phyloP scores from a whole-genome alignment of 805 yeast genomes.

The Kuraishia ogatae region DNA sequence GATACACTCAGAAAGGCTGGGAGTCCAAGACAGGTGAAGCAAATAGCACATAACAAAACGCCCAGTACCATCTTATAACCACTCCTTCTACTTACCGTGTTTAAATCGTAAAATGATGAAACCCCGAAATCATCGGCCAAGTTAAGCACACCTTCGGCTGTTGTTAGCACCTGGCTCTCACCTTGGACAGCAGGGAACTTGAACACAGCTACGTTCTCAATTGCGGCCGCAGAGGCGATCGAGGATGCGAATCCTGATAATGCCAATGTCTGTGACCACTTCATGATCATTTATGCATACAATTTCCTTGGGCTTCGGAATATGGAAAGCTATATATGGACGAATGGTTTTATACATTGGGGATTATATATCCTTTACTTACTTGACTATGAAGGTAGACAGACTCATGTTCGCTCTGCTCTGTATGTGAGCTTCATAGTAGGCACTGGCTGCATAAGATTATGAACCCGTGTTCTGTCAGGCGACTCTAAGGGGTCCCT shows the following conservation, averaged over 20 bases:
- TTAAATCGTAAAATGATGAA: conserved; percentile 26
- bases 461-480: background rate
- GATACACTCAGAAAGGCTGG: background rate
- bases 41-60: background rate
- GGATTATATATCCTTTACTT: background rate
- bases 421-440: background rate
- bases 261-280: background rate
- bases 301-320: background rate
- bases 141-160: conserved; percentile 28
- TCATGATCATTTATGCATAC: background rate
- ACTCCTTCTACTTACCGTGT: conserved; percentile 16
- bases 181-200: conserved; percentile 2
- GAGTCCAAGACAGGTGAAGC: background rate
- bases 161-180: conserved; percentile 9
- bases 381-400: background rate
- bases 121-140: conserved; percentile 37
- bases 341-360: background rate
- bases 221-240: background rate
- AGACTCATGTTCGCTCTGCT: background rate
- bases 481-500: background rate
- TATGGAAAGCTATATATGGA: too few species aligned
- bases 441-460: background rate
- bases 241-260: background rate
- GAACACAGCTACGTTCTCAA: conserved; percentile 4
- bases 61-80: conserved; percentile 1